Percentiles rank a stretch among this genome's conserved stretches.
Conservation (phyloP, 306 rosid species). For the Lupinus albus region DNA sequence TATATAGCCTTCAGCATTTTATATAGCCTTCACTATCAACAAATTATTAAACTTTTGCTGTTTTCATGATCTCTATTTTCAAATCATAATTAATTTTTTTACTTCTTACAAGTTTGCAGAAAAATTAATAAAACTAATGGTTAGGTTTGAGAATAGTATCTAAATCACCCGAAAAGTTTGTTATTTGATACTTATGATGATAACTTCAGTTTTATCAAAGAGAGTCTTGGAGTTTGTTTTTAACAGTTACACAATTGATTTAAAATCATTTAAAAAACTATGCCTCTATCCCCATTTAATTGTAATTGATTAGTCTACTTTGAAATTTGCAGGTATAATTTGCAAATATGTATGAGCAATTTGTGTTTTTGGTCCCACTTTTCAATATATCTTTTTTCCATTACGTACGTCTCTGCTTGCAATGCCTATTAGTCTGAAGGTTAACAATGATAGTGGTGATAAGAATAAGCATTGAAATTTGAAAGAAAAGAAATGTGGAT, state of each 20-base stretch:
- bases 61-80: background rate
- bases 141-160: constrained; percentile 1
- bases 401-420: background rate
- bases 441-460: constrained; percentile 6
- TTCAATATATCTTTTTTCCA: background rate
- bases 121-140: background rate
- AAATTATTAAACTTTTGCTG: background rate
- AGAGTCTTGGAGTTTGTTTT: background rate
- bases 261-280: constrained; percentile 7
- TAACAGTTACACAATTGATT: constrained; percentile 1
- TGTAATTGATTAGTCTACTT: background rate
- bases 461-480: background rate
- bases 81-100: constrained; percentile 17
- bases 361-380: constrained; percentile 1
- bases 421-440: background rate
- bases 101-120: constrained; percentile 3
- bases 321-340: background rate
- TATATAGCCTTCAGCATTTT: background rate
- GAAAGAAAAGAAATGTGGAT: background rate
- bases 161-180: background rate
- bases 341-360: background rate
- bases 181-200: constrained; percentile 10
- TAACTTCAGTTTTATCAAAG: background rate
- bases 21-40: background rate
- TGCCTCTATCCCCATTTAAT: background rate